A percentile compares a stretch with the other conserved stretches of the same genome.
These are phyloP conservation scores for Cydonia oblonga DNA, from an alignment of 331 rosid species.

Conservation along the genomic window DNA sequence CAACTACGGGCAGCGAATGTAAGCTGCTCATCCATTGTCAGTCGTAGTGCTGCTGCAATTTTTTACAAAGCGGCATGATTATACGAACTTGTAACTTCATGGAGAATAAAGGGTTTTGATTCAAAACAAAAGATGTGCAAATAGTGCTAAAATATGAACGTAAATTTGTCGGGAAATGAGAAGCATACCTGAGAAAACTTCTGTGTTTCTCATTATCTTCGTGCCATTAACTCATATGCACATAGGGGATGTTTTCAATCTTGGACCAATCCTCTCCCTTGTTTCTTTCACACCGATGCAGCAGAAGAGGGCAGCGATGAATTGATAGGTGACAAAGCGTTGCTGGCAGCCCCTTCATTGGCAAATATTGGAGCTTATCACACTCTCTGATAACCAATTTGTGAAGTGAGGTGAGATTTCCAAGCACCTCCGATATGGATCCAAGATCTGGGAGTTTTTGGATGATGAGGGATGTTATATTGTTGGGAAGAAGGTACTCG, in stretches of 20 bases:
- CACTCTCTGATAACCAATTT: background rate
- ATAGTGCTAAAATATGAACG: too few species aligned
- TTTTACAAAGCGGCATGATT: too few species aligned
- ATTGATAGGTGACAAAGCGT: background rate
- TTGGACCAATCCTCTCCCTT: constrained; percentile 4
- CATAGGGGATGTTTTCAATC: background rate
- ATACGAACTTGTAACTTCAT: too few species aligned
- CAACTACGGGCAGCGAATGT: too few species aligned
- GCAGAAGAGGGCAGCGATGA: background rate
- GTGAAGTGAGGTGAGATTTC: background rate
- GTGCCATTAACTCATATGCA: background rate
- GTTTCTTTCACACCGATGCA: background rate
- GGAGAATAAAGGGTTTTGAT: too few species aligned
- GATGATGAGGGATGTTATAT: background rate
- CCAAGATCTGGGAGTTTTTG: constrained; percentile 2
- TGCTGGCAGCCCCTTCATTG: background rate
- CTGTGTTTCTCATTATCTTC: background rate
- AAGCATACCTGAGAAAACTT: background rate
- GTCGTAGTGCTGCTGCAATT: too few species aligned
- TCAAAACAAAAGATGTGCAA: too few species aligned
- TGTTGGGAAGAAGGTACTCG: background rate
- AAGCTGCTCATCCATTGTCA: too few species aligned
- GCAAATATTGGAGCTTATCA: constrained; percentile 1
- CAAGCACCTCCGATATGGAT: background rate
- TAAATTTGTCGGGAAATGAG: background rate